phyloP scores from a whole-genome alignment of 2,329 filamentous ascomycete species.

The Ophiostoma montium region DNA sequence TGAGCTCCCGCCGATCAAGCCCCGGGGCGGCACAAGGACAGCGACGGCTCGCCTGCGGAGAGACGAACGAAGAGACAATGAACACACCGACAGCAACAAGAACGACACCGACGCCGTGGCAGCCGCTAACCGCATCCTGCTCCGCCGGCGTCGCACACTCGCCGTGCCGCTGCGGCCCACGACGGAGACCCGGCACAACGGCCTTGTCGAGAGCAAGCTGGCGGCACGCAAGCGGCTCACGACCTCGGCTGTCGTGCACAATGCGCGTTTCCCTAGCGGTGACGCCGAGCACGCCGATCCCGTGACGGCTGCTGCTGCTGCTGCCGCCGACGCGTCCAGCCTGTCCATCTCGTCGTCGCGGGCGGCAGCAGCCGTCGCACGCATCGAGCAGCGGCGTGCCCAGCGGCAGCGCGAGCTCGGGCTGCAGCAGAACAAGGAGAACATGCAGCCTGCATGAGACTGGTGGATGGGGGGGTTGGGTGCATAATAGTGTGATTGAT shows the following conservation, averaged over 20 bases:
- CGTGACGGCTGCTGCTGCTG: not conserved
- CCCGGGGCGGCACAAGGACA: not conserved
- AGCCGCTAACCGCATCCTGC: not conserved
- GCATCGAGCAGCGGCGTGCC: slow-evolving; percentile 39
- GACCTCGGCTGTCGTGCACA: not conserved
- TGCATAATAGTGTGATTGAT: too few relatives aligned
- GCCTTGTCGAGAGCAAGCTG: not conserved
- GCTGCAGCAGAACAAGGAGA: slow-evolving; percentile 33
- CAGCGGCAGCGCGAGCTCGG: slow-evolving; percentile 25
- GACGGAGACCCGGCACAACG: not conserved
- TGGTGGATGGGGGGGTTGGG: not conserved
- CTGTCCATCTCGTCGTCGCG: slow-evolving; percentile 34
- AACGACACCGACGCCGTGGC: not conserved
- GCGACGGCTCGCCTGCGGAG: too few relatives aligned
- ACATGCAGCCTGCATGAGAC: slow-evolving; percentile 25
- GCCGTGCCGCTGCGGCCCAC: slow-evolving; percentile 8
- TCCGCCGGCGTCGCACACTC: slow-evolving; percentile 4
- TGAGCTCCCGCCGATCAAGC: not conserved
- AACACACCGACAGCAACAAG: not conserved
- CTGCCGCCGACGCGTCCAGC: slow-evolving; percentile 18
- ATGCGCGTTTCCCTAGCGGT: too few relatives aligned
- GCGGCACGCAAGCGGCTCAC: not conserved
- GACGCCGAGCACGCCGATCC: not conserved
- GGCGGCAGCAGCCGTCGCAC: slow-evolving; percentile 37
- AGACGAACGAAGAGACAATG: not conserved